Evolutionary conservation across 164 flowering plant species (phyloP).

Genomic region (Houttuynia cordata): DNA sequence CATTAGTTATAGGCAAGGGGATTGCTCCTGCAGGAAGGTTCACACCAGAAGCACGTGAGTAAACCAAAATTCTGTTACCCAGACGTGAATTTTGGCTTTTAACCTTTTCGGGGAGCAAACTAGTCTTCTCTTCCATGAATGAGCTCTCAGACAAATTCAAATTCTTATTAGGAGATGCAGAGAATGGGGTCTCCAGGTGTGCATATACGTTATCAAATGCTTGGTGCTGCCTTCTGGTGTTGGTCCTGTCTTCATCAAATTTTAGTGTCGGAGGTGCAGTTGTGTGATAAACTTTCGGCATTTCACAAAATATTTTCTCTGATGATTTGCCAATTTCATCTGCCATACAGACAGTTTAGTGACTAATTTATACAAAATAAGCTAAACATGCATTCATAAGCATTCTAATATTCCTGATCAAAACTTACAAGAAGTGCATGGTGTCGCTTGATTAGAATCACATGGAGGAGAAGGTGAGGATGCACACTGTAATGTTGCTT

Average conservation of each 20-base stretch:
- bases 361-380: no score
- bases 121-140: neutral
- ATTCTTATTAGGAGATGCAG: neutral
- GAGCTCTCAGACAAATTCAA: neutral
- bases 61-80: conserved; percentile 1
- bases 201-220: neutral
- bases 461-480: no score
- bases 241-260: neutral
- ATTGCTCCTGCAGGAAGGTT: neutral
- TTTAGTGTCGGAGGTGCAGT: neutral
- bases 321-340: neutral
- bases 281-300: neutral
- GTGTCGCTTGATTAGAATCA: no score
- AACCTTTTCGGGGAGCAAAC: no score
- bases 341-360: neutral
- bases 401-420: no score
- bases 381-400: no score
- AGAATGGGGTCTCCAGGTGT: neutral
- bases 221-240: neutral
- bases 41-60: conserved; percentile 1
- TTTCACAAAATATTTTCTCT: neutral
- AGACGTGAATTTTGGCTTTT: neutral
- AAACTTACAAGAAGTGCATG: no score
- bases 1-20: neutral
- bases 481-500: no score